Base-by-base conservation (phyloP, 257 asterid genomes). In the Solanum verrucosum region DNA sequence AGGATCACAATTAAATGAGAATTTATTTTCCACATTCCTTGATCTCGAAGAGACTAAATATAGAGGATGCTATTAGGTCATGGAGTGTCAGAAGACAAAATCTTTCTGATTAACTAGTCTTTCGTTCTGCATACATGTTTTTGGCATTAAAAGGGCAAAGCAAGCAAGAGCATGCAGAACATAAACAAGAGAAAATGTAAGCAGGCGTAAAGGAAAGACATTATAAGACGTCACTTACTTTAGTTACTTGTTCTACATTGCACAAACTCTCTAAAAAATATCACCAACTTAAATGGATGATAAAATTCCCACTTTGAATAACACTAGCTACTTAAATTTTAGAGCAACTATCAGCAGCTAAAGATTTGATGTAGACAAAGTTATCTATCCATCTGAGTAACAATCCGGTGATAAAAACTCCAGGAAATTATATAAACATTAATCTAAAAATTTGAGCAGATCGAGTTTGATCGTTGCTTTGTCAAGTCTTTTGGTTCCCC, bases 1-100 rank as follows among this genome's bases (percentile, higher is more conserved):
- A 90, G 89, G 83, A 56, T 81, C 88, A 84, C 77, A 67, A 71
- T 81, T 86, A 84, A 68, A 88, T 81, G 84, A 60, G 42, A 83
- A 56, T 56, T 38, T 68, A 2, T 78, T 46, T 89, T 70, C 86
- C 71, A 77, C 83, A 29, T 84, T 82, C 82, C 74, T 74, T 46
- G 3, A 78, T 31, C 59, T 65, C 23, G 20, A 71, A 84, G 77
- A 49, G 73, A 84, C 29, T 42, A 88, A 49, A 77, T 87, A 46
- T 46, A 70, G 20, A 0, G 63, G 70, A 2, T 81, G 18, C 27
- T 46, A 15, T 16, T 81, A 81, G 68, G n/a, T 27, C 85, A 46
- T 5, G 68, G 85, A 81, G 68, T 27, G 68, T 27, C 9, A 18
- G 7, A 81, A 46, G 85, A 16, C 40, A 46, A 27, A 31, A 46